Percentiles rank a stretch among this genome's conserved stretches.
phyloP scores from a whole-genome alignment of 306 rosid species.

The Trifolium dubium region DNA sequence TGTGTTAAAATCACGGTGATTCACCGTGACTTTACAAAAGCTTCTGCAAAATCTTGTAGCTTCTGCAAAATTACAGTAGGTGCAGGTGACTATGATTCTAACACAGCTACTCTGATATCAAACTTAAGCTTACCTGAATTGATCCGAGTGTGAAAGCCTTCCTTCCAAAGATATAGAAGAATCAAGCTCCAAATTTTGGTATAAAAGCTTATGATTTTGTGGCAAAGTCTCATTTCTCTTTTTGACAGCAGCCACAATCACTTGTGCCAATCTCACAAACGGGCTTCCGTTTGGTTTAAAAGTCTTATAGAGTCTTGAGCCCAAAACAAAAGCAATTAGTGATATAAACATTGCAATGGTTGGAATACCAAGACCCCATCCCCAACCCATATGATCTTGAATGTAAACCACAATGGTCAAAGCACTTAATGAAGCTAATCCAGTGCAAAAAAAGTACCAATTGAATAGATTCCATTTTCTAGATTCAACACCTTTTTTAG shows the following conservation, averaged over 20 bases:
- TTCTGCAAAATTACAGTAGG: too few species aligned
- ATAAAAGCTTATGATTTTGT: slow-evolving; percentile 50
- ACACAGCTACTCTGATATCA: too few species aligned
- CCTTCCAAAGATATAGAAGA: slow-evolving; percentile 60
- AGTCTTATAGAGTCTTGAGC: slow-evolving; percentile 60
- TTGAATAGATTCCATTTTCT: slow-evolving; percentile 83
- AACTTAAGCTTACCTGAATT: slow-evolving; percentile 59
- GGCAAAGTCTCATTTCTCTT: slow-evolving; percentile 63
- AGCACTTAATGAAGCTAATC: slow-evolving; percentile 69
- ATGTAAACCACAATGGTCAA: slow-evolving; percentile 73
- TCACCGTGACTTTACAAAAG: too few species aligned
- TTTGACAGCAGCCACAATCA: slow-evolving; percentile 59
- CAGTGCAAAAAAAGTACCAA: slow-evolving; percentile 71
- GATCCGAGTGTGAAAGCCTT: slow-evolving; percentile 62
- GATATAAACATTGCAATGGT: slow-evolving; percentile 72
- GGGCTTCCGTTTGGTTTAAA: slow-evolving; percentile 69
- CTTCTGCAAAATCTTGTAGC: too few species aligned
- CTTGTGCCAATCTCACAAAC: slow-evolving; percentile 69
- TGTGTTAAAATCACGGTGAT: too few species aligned
- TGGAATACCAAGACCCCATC: slow-evolving; percentile 84
- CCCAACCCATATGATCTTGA: slow-evolving; percentile 85
- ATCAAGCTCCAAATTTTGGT: slow-evolving; percentile 64
- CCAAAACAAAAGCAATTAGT: slow-evolving; percentile 56
- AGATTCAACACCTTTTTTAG: slow-evolving; percentile 46
- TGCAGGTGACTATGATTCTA: too few species aligned